These are phyloP conservation scores for Litchi chinensis DNA, from an alignment of 345 rosid species.

Conservation along the genomic window DNA sequence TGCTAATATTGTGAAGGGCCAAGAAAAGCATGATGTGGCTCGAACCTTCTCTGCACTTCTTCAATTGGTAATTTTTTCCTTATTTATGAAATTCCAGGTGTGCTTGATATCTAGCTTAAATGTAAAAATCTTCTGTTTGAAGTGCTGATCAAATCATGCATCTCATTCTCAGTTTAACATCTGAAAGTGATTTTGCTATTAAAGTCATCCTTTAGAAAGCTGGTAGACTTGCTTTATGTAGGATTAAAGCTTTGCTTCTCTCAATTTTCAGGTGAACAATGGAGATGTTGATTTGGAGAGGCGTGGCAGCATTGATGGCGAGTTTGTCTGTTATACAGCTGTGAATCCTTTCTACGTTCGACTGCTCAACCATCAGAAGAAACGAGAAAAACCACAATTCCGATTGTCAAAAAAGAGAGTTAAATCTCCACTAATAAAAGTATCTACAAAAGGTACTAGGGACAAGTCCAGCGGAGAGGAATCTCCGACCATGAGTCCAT, in stretches of 20 bases:
- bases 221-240: not conserved
- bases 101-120: not conserved
- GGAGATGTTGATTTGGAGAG: slow-evolving; percentile 75
- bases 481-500: slow-evolving; percentile 19
- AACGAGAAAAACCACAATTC: slow-evolving; percentile 26
- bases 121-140: not conserved
- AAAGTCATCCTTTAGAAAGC: not conserved
- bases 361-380: slow-evolving; percentile 44
- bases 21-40: slow-evolving; percentile 84
- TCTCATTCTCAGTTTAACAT: not conserved
- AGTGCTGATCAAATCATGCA: not conserved
- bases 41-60: slow-evolving; percentile 95
- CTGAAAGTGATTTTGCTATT: slow-evolving; percentile 8
- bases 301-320: slow-evolving; percentile 30
- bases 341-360: slow-evolving; percentile 68
- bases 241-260: not conserved
- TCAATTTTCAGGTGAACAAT: slow-evolving; percentile 74
- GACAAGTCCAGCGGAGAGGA: slow-evolving; percentile 23
- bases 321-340: slow-evolving; percentile 69
- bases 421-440: slow-evolving; percentile 52
- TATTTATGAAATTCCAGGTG: not conserved
- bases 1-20: slow-evolving; percentile 67
- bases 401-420: slow-evolving; percentile 53
- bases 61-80: slow-evolving; percentile 69
- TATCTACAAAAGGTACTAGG: slow-evolving; percentile 17